Conservation (phyloP, 2,329 filamentous ascomycete genomes). For the Davidsoniella virescens region DNA sequence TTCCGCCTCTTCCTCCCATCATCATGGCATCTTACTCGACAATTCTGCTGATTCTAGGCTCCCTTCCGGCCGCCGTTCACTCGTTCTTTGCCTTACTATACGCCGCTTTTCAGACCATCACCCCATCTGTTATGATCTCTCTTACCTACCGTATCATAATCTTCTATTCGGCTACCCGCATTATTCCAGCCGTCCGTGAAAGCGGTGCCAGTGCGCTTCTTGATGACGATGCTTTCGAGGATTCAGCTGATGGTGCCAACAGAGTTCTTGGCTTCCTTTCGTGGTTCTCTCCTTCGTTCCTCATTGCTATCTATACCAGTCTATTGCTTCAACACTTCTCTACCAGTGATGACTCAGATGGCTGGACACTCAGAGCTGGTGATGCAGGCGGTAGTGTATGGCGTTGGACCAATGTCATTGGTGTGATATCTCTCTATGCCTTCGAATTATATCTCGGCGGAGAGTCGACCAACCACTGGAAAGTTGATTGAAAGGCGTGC, state of each 20-base stretch:
- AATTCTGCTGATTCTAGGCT: conserved; percentile 65
- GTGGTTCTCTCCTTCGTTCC: conserved; percentile 87
- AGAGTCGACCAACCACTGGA: conserved; percentile 85
- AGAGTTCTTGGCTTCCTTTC: conserved; percentile 68
- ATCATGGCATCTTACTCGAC: conserved; percentile 98
- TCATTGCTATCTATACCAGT: conserved; percentile 94
- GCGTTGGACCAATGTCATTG: conserved; percentile 84
- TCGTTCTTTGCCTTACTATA: conserved; percentile 75
- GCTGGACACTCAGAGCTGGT: conserved; percentile 76
- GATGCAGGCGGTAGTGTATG: conserved; percentile 73
- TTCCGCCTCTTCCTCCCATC: conserved; percentile 89
- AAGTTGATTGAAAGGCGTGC: conserved; percentile 52
- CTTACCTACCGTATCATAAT: conserved; percentile 87
- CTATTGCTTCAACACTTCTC: conserved; percentile 91
- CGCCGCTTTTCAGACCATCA: conserved; percentile 88
- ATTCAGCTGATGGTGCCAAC: conserved; percentile 59
- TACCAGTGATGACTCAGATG: conserved; percentile 49
- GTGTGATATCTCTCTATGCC: conserved; percentile 79
- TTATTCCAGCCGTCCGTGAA: conserved; percentile 85
- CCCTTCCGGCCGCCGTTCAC: conserved; percentile 67
- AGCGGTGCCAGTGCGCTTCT: conserved; percentile 69
- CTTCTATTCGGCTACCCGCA: conserved; percentile 86
- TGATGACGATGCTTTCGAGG: conserved; percentile 71
- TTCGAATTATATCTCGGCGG: conserved; percentile 78
- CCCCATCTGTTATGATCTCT: conserved; percentile 88